phyloP scores from a whole-genome alignment of 176 grass and related monocot genomes.

The Coix lacrymajobi region DNA sequence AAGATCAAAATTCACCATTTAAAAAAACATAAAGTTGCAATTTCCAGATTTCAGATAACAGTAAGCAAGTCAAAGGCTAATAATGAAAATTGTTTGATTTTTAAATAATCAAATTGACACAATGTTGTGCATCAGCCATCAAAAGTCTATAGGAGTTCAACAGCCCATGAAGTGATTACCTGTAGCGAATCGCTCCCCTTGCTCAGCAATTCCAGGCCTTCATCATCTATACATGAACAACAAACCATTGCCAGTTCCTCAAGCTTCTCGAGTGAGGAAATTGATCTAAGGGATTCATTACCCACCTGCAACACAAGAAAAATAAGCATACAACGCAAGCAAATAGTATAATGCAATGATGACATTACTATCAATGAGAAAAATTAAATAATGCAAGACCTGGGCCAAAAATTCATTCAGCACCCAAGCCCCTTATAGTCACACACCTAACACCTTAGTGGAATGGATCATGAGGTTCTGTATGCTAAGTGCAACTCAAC shows the following conservation, averaged over 20 bases:
- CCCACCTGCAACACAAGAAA: conserved; percentile 47
- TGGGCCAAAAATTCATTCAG: not conserved
- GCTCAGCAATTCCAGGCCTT: conserved; percentile 71
- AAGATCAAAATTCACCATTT: not conserved
- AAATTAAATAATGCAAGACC: not conserved
- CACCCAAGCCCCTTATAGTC: not conserved
- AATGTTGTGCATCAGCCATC: not conserved
- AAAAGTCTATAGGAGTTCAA: not conserved
- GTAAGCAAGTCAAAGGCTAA: not conserved
- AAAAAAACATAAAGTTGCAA: not conserved
- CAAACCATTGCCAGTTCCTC: conserved; percentile 79
- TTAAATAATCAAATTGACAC: conserved; percentile 6
- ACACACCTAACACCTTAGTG: not conserved
- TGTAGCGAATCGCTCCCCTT: conserved; percentile 57
- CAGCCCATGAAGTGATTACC: conserved; percentile 32
- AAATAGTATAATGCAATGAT: not conserved
- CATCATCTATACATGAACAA: conserved; percentile 79
- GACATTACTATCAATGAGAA: not conserved
- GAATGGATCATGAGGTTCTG: not conserved
- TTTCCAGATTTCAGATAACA: not conserved
- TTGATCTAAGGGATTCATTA: conserved; percentile 78
- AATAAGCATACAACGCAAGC: conserved; percentile 6
- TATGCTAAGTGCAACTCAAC: not conserved
- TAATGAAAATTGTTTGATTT: not conserved
- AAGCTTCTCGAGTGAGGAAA: conserved; percentile 76